phyloP scores from a whole-genome alignment of 164 flowering plant genomes.

The Amborella trichopoda region DNA sequence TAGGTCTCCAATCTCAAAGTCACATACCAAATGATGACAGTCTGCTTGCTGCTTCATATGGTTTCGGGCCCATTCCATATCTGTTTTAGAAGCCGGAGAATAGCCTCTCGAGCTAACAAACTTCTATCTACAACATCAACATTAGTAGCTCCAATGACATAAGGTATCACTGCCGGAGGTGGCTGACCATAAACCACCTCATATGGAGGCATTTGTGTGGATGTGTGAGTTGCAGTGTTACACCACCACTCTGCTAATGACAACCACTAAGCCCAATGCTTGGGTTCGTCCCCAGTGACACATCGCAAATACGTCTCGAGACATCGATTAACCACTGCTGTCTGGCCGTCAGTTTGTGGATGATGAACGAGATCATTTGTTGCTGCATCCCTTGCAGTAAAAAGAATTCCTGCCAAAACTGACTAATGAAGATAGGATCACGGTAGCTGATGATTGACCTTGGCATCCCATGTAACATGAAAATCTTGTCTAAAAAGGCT shows the following conservation, averaged over 20 bases:
- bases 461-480: not conserved
- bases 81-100: too few species aligned
- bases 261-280: not conserved
- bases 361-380: not conserved
- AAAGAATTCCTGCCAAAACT: not conserved
- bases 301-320: not conserved
- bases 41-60: too few species aligned
- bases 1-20: too few species aligned
- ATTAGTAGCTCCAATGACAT: too few species aligned
- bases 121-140: too few species aligned
- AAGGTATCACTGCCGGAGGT: too few species aligned
- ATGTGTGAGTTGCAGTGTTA: not conserved
- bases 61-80: too few species aligned
- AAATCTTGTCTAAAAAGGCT: not conserved
- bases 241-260: not conserved
- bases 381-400: not conserved
- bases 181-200: not conserved
- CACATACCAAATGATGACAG: too few species aligned
- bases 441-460: not conserved
- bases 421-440: not conserved
- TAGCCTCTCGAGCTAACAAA: too few species aligned
- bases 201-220: not conserved
- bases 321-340: not conserved
- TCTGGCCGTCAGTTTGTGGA: not conserved
- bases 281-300: not conserved